These are phyloP conservation scores for Lindgomyces ingoldianus DNA, from an alignment of 495 filamentous ascomycete species.

Conservation along the genomic window DNA sequence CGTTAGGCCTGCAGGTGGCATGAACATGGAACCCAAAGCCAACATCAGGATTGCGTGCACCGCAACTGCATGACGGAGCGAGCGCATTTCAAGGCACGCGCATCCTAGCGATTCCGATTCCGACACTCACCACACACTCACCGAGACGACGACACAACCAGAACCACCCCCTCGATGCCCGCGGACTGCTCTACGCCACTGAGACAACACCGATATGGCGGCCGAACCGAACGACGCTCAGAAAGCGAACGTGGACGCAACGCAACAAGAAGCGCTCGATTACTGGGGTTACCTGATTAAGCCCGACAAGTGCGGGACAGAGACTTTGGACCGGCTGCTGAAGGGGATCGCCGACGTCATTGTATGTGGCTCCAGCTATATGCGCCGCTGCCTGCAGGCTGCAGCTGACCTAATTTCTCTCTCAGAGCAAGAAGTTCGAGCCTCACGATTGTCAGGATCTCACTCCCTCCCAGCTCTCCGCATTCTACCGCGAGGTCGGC, in stretches of 20 bases:
- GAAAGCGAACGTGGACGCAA: slow-evolving; percentile 16
- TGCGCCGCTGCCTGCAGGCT: neutral
- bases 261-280: slow-evolving; percentile 42
- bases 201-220: slow-evolving; percentile 22
- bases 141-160: neutral
- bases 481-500: slow-evolving; percentile 85
- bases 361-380: slow-evolving; percentile 54
- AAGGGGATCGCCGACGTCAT: slow-evolving; percentile 77
- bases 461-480: slow-evolving; percentile 77
- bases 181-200: neutral
- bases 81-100: neutral
- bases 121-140: neutral
- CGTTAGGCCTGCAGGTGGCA: neutral
- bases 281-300: slow-evolving; percentile 88
- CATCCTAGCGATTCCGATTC: neutral
- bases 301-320: slow-evolving; percentile 72
- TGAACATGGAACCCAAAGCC: neutral
- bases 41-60: neutral
- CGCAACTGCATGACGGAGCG: neutral
- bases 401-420: slow-evolving; percentile 23
- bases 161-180: neutral
- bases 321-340: slow-evolving; percentile 74
- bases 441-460: slow-evolving; percentile 65
- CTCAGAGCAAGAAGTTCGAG: slow-evolving; percentile 64
- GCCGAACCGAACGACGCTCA: slow-evolving; percentile 8